phyloP scores from a whole-genome alignment of 2,329 filamentous ascomycete genomes.

The Alternaria triticina region DNA sequence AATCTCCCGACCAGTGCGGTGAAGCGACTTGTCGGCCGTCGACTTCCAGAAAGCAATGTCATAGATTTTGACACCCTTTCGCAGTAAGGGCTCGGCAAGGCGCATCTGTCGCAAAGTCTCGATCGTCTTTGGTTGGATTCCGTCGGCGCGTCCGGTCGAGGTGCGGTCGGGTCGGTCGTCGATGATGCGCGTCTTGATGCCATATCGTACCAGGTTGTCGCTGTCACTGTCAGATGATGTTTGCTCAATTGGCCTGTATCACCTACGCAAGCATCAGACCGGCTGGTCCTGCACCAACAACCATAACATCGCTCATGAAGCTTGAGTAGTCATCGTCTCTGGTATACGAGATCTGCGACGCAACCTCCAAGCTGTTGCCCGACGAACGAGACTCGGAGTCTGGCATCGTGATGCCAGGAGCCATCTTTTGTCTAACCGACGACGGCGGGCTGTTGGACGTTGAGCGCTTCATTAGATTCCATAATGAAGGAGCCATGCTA shows the following conservation, averaged over 20 bases:
- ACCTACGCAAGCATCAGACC: conserved; percentile 53
- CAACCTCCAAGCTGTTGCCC: conserved; percentile 27
- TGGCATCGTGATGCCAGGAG: conserved; percentile 33
- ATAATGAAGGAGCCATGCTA: conserved; percentile 43
- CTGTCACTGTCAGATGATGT: conserved; percentile 38
- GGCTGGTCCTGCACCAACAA: conserved; percentile 52
- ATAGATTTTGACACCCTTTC: conserved; percentile 72
- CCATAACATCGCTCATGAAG: conserved; percentile 48
- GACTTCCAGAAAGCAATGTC: conserved; percentile 74
- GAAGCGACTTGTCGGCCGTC: conserved; percentile 52
- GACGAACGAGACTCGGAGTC: conserved; percentile 35
- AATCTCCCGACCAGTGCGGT: conserved; percentile 68
- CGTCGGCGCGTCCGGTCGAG: conserved; percentile 71
- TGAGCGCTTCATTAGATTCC: conserved; percentile 45
- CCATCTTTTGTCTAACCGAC: conserved; percentile 44
- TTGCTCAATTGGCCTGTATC: background rate
- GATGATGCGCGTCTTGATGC: conserved; percentile 69
- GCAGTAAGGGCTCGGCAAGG: conserved; percentile 71
- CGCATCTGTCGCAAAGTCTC: conserved; percentile 77
- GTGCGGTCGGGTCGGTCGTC: conserved; percentile 74
- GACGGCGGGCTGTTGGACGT: conserved; percentile 29
- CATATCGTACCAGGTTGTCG: conserved; percentile 67
- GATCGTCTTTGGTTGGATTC: conserved; percentile 78
- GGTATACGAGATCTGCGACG: conserved; percentile 24
- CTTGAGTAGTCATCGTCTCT: conserved; percentile 36